Conservation (phyloP, 1,284 basidiomycete genomes). For the Athelia psychrophila region DNA sequence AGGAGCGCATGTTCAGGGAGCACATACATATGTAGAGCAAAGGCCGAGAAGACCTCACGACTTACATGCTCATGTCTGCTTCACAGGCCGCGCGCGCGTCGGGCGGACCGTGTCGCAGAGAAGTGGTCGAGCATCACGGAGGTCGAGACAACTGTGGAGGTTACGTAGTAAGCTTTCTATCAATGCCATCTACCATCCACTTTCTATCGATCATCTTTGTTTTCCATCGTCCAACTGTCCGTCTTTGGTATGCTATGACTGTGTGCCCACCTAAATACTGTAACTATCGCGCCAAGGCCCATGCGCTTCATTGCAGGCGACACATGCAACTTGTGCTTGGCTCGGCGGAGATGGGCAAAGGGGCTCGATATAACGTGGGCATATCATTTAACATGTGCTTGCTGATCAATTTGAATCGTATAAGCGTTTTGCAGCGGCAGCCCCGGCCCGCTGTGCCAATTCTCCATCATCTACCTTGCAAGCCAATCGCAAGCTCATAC, state of each 20-base stretch:
- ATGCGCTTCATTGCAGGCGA: too few relatives aligned
- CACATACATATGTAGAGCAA: constrained; percentile 99
- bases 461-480: too few relatives aligned
- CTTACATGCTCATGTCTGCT: too few relatives aligned
- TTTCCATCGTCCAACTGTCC: constrained; percentile 10
- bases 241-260: constrained; percentile 4
- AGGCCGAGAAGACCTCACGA: constrained; percentile 99
- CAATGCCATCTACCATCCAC: constrained; percentile 4
- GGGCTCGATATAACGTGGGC: too few relatives aligned
- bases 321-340: too few relatives aligned
- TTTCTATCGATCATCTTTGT: too few relatives aligned
- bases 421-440: too few relatives aligned
- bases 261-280: constrained; percentile 1
- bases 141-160: constrained; percentile 74
- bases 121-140: constrained; percentile 91
- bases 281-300: background rate
- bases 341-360: too few relatives aligned
- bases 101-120: constrained; percentile 87
- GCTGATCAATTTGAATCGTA: too few relatives aligned
- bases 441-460: too few relatives aligned
- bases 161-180: constrained; percentile 36
- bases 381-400: too few relatives aligned
- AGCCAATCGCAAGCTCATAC: too few relatives aligned
- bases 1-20: constrained; percentile 99
- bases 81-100: constrained; percentile 91